Base-by-base conservation (phyloP, 495 filamentous ascomycete genomes). In the Penicillium macrosclerotiorum region DNA sequence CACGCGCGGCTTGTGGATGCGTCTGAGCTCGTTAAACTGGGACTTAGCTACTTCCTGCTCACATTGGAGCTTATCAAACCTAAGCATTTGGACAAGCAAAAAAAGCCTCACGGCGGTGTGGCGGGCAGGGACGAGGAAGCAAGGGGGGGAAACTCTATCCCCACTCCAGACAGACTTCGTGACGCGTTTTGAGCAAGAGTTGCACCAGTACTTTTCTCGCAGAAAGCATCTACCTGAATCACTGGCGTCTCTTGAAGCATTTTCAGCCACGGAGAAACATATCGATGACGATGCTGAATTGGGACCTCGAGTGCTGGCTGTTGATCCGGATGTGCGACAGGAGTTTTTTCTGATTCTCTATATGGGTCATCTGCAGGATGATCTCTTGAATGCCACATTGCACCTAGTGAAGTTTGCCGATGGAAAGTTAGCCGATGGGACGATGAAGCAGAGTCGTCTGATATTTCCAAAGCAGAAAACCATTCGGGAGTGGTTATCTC, bases 401-500 rank as follows among this genome's bases (percentile, higher is more conserved):
- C 74, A 78, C 11, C 67, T 90, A 5, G 77, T 84, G 8, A 63
- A 74, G 5, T 89, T 82, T 54, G 84, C 83, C 4, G 84, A 89
- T 37, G 51, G 52, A 14, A 67, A 62, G 30, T 31, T 60, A 16
- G 42, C 42, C 5, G 77, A 84, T 31, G 84, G 85, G 0, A 81
- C 77, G 13, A 81, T 88, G 74, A 67, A 74, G 27, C 78, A 68
- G 16, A 79, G 65, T 12, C 69, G 74, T 9, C 39, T 89, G 12
- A 82, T 90, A 3, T 58, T 77, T 3, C 88, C 88, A 0, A 71
- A 72, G 2, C 47, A 68, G 4, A 76, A 65, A 24, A 73, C 84
- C 2, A 42, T 89, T 14, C 68, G 60, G 31, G 82, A 41, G 30
- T 71, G 59, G 61, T 37, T 67, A 0, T 59, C 58, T 17, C 41